phyloP scores from a whole-genome alignment of 2,329 filamentous ascomycete genomes.

The Fusarium continuum region DNA sequence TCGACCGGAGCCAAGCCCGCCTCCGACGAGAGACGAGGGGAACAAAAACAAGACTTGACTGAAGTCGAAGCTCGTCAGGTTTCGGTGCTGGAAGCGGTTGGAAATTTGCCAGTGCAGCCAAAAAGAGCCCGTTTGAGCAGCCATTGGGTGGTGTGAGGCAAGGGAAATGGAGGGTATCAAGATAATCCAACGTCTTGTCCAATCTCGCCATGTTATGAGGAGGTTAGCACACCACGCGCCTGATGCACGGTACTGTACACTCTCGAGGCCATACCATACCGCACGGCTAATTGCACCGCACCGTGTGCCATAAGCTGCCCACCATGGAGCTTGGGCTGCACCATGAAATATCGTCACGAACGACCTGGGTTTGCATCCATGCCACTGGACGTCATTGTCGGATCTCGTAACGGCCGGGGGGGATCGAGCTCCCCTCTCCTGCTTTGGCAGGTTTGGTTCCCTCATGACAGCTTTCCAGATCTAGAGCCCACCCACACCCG shows the following conservation, averaged over 20 bases:
- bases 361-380: slow-evolving; percentile 22
- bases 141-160: slow-evolving; percentile 31
- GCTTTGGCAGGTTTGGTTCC: slow-evolving; percentile 29
- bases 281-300: slow-evolving; percentile 19
- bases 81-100: slow-evolving; percentile 33
- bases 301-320: slow-evolving; percentile 23
- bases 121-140: slow-evolving; percentile 11
- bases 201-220: slow-evolving; percentile 24
- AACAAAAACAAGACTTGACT: slow-evolving; percentile 40
- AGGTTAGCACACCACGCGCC: slow-evolving; percentile 34
- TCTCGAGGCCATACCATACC: slow-evolving; percentile 18
- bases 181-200: slow-evolving; percentile 30
- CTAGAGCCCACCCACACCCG: slow-evolving; percentile 35
- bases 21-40: slow-evolving; percentile 44
- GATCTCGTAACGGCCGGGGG: slow-evolving; percentile 35
- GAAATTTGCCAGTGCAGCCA: slow-evolving; percentile 32
- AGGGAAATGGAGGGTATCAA: slow-evolving; percentile 40
- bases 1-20: slow-evolving; percentile 45
- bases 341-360: slow-evolving; percentile 11
- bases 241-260: slow-evolving; percentile 23
- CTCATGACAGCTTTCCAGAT: slow-evolving; percentile 38
- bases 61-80: slow-evolving; percentile 33
- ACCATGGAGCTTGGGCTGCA: slow-evolving; percentile 13
- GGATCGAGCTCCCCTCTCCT: slow-evolving; percentile 29
- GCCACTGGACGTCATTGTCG: slow-evolving; percentile 30